Evolutionary conservation across 2,329 filamentous ascomycete species (phyloP), one percentile per base, ranked within the genome.

Genomic region (Waltergamsia citrina): DNA sequence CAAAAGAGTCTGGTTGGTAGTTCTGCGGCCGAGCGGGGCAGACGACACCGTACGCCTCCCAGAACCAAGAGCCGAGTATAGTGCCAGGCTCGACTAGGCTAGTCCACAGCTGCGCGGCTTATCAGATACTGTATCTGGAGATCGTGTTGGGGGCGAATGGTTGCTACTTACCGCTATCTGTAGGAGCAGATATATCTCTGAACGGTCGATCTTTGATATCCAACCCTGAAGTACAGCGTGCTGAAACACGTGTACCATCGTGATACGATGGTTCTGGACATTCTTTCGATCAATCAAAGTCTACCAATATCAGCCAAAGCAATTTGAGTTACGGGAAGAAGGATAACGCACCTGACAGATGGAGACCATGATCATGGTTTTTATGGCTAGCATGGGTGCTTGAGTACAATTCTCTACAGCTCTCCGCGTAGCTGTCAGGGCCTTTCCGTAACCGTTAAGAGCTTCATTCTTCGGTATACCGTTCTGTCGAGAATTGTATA

Each of bases 51-150:
- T 43, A 0, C 45, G 38, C 4, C 20, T 48, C 36, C 44, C 44
- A 48, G 22, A 48, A 48, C 46, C 46, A 48, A 1, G 32, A 27
- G 3, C 41, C 46, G 1, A 48, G 15, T 6, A 38, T 35, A 12
- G 48, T 35, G 2, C 24, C 27, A 1, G 42, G 39, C 10, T 44
- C 45, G 1, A 47, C n/a, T 5, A 47, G 37, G n/a, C 41, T 44
- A 5, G 40, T 33, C 4, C 41, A 36, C 2, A 39, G 35, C 45
- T 48, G 4, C n/a, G n/a, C n/a, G n/a, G n/a, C n/a, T n/a, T n/a
- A 9, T 40, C 2, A 41, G 18, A 20, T 2, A 2, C 11, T 2
- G 8, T 1, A 16, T 12, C 5, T 6, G 4, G 8, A 15, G 9
- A 29, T 10, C n/a, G n/a, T n/a, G n/a, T n/a, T n/a, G n/a, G n/a